Evolutionary conservation across 257 asterid species (phyloP), one percentile per base, ranked within the genome.

Genomic region (Ocimum tenuiflorum): DNA sequence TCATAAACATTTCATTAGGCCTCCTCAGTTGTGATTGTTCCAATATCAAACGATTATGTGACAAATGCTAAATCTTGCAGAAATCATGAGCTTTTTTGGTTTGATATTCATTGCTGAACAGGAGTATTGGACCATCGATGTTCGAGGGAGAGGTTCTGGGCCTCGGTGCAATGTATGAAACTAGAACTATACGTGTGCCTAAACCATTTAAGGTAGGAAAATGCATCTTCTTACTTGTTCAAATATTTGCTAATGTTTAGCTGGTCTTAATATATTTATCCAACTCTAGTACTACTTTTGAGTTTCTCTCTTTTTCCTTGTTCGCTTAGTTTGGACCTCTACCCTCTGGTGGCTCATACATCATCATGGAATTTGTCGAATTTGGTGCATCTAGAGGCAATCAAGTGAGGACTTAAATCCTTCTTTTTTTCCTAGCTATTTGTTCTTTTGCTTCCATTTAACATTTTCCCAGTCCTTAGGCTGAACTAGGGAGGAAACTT

Each of bases 111-210:
- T 59, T 60, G 46, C 52, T 46, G 50, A 48, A 75, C 84, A 89
- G 98, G 87, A 81, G 87, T 72, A 78, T 87, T 46, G 97, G 86
- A 36, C 87, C 89, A 36, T 83, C 88, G 24, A 92, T 92, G 97
- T 92, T 92, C 53, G 96, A 89, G 70, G 98, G 97, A 57, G 99
- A 92, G 87, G 97, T 86, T 60, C 73, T 87, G 78, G 97, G 99
- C 35, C 88, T 92, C 69, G 78, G 72, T 41, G 94, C 97, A 57
- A 92, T 92, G 99, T 84, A 84, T 65, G 88, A 89, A 71, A 89
- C 96, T 39, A 65, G 74, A 64, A 70, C 97, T 22, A 81, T 92
- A 52, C 96, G 95, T 48, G 94, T 89, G 39, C 99, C 97, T 43
- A 85, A 87, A 72, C 95, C 97, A 39, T 92, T 57, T 59, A 86